These are phyloP conservation scores for Aegilops umbellulata DNA, from an alignment of 176 grass and related monocot genomes.

Conservation along the genomic window DNA sequence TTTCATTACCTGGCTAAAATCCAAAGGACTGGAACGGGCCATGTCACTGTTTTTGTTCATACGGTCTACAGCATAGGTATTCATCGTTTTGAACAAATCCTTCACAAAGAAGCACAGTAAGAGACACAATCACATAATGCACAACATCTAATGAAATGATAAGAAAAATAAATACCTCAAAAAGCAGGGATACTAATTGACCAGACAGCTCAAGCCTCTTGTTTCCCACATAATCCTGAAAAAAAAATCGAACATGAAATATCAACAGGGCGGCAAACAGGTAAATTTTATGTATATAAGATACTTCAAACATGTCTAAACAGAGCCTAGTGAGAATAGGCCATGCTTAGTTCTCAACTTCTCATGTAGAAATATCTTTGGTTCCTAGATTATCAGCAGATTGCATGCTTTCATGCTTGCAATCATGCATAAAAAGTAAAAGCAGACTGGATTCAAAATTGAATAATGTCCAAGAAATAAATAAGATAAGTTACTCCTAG, in stretches of 20 bases:
- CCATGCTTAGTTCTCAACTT: neutral
- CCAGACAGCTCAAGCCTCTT: constrained; percentile 93
- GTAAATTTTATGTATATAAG: constrained; percentile 10
- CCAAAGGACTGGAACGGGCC: constrained; percentile 59
- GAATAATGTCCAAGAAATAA: constrained; percentile 19
- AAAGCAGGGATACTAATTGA: constrained; percentile 89
- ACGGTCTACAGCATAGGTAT: constrained; percentile 35
- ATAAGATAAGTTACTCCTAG: neutral
- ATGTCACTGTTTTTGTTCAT: constrained; percentile 55
- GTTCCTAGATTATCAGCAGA: neutral
- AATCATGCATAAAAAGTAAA: constrained; percentile 13
- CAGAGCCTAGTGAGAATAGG: neutral
- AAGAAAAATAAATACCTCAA: constrained; percentile 62
- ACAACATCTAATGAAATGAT: constrained; percentile 5
- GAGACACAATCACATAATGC: neutral
- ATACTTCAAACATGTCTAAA: neutral
- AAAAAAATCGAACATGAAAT: constrained; percentile 28
- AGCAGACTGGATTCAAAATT: neutral
- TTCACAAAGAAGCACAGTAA: constrained; percentile 33
- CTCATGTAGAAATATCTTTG: neutral
- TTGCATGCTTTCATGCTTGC: neutral
- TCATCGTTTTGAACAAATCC: constrained; percentile 99
- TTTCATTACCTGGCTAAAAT: constrained; percentile 72
- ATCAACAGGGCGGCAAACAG: neutral
- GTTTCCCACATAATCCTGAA: constrained; percentile 97